Evolutionary conservation across 805 yeast genomes (phyloP).

Genomic region (Pichia occidentalis): DNA sequence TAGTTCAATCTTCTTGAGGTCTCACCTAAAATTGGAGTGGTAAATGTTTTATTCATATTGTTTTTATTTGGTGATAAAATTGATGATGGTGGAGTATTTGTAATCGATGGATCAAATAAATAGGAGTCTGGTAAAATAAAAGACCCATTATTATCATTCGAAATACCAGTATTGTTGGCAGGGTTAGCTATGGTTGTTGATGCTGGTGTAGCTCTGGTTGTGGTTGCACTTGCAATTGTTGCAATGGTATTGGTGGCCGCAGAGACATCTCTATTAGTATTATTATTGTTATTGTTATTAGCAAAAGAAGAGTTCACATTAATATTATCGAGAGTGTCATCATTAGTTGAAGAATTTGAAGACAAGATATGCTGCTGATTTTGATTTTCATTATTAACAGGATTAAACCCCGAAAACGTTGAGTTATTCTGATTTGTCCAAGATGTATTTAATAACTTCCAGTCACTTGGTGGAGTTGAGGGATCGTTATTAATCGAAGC

Average conservation of each 20-base stretch:
- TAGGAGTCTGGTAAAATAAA: slow-evolving; percentile 11
- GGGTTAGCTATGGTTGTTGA: slow-evolving; percentile 1
- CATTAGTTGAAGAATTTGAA: slow-evolving; percentile 11
- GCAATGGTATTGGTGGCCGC: background rate
- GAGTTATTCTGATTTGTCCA: slow-evolving; percentile 14
- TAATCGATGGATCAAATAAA: slow-evolving; percentile 10
- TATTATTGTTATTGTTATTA: slow-evolving; percentile 4
- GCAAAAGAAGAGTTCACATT: slow-evolving; percentile 5
- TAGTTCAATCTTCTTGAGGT: slow-evolving; percentile 38
- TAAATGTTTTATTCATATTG: slow-evolving; percentile 13
- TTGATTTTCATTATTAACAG: slow-evolving; percentile 20
- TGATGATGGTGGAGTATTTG: slow-evolving; percentile 8
- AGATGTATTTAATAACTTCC: slow-evolving; percentile 15
- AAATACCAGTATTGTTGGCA: slow-evolving; percentile 1
- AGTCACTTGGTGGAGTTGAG: slow-evolving; percentile 25
- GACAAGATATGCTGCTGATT: slow-evolving; percentile 9
- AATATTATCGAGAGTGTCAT: background rate
- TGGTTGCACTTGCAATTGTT: slow-evolving; percentile 5
- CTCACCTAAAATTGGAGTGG: slow-evolving; percentile 29
- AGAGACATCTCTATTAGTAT: slow-evolving; percentile 1
- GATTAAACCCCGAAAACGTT: slow-evolving; percentile 13
- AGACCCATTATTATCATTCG: slow-evolving; percentile 6
- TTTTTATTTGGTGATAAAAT: slow-evolving; percentile 12
- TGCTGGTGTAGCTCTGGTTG: slow-evolving; percentile 4
- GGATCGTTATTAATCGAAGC: slow-evolving; percentile 19